These are phyloP conservation scores for Amaranthus tricolor DNA, from an alignment of 179 eudicot species.

Conservation along the genomic window DNA sequence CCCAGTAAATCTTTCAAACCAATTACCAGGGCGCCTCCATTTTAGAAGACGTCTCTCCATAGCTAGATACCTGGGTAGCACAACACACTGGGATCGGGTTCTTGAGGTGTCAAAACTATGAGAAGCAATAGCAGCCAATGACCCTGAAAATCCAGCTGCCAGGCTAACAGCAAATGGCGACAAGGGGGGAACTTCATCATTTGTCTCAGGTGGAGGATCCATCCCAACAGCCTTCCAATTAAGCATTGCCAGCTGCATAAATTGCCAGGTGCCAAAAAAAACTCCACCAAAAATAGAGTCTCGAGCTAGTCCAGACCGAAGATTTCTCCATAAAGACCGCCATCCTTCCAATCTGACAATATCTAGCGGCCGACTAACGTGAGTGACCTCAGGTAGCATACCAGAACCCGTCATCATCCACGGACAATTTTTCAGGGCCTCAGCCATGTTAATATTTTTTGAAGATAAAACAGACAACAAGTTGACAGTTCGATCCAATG, in stretches of 20 bases:
- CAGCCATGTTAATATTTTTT: constrained; percentile 42
- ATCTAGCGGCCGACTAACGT: constrained; percentile 52
- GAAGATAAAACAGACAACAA: constrained; percentile 63
- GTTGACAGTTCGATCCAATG: constrained; percentile 55
- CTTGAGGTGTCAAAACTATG: constrained; percentile 93
- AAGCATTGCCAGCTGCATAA: constrained; percentile 59
- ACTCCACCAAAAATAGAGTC: constrained; percentile 86
- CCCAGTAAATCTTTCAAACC: constrained; percentile 84
- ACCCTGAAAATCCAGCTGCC: constrained; percentile 86
- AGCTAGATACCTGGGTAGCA: constrained; percentile 70
- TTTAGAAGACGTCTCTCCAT: constrained; percentile 77
- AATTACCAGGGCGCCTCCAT: constrained; percentile 72
- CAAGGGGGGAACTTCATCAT: constrained; percentile 72
- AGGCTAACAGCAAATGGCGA: constrained; percentile 74
- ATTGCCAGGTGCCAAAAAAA: constrained; percentile 85
- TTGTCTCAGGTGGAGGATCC: constrained; percentile 66
- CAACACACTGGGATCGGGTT: constrained; percentile 74
- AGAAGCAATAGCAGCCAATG: constrained; percentile 88
- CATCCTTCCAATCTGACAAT: constrained; percentile 77
- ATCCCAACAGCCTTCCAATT: constrained; percentile 86
- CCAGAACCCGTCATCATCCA: constrained; percentile 99
- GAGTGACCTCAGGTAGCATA: constrained; percentile 65
- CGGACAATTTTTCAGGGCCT: constrained; percentile 70
- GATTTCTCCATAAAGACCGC: constrained; percentile 82
- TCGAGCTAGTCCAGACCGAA: constrained; percentile 67